Base-by-base conservation (phyloP, 371 early-diverging fungal genomes). In the Mortierella sp. region DNA sequence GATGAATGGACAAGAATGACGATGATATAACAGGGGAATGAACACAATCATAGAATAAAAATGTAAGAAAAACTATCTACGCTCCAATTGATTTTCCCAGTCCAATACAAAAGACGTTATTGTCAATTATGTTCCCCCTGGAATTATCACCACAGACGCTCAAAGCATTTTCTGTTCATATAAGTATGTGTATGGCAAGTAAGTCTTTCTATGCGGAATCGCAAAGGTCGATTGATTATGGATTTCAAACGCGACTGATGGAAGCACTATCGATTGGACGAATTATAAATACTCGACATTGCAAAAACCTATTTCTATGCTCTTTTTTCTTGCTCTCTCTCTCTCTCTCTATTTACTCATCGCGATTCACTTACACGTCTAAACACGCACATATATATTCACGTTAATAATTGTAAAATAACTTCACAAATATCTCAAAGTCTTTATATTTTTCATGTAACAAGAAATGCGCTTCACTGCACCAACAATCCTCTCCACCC, bases 241-340 rank as follows among this genome's bases (percentile, higher is more conserved):
- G 55, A 55, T 55, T 28, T 55, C 55, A 55, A 55, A 55, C 24
- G 55, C 55, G 55, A 55, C 55, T 28, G 55, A 55, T 55, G 22
- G 22, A 55, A 55, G 55, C 28, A 55, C 28, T 55, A 55, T 55
- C 24, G 55, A 55, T 11, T 55, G 13, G 55, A 9, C 55, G 15
- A 9, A 24, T 16, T 21, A 50, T 21, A 4, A 8, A 55, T 55
- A 15, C 55, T 55, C 24, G 24, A 28, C 9, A 15, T 3, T 15
- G 6, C n/a, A 24, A 21, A 24, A 55, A 24, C 28, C 21, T 21
- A 55, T 55, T 55, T 24, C 22, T 24, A 24, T 24, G 24, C 19
- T 48, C 16, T 48, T 16, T 48, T 48, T 48, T 48, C 48, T 48
- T 19, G 13, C 16, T 19, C 16, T 19, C n/a, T 43, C 13, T 43